Base-by-base conservation (phyloP, 805 yeast species). In the Kluyveromyces siamensis region DNA sequence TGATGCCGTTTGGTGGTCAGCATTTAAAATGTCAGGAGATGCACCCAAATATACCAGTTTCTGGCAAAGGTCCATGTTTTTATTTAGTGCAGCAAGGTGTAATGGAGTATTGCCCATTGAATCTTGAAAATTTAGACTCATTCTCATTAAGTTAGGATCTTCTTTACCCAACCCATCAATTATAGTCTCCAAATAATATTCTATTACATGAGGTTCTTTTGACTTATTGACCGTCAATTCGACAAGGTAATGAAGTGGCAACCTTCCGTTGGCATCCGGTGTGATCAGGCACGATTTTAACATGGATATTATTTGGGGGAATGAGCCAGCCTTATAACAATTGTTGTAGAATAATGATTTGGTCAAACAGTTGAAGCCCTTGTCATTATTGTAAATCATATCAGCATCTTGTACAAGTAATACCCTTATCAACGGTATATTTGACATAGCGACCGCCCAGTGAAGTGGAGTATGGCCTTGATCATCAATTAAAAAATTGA, bases 391-490 rank as follows among this genome's bases (percentile, higher is more conserved):
- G 13, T 69, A 63, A 25, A 76, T 53, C 3, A 84, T 83, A 57
- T 81, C 80, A 2, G 87, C 86, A 25, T 83, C 80, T 50, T 80
- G 73, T 4, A 76, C 69, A 6, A 69, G 64, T 18, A 84, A 55
- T 27, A 85, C 60, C 53, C 80, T 80, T 16, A 83, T 74, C 51
- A 84, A 70, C 7, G 75, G 72, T n/a, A 75, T 60, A 50, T 81
- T 77, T 1, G 87, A 91, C 80, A 86, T 76, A 0, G 93, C 83
- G 30, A 87, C 75, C 0, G 95, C 93, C 95, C 95, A 86, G 62
- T 86, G 95, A 47, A 86, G 71, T 1, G 89, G 79, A 0, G 90
- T 81, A 59, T 86, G 89, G 0, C 91, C 91, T 55, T 86, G 93
- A 51, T 80, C 80, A 58, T 86, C 95, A 18, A 86, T 80, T 2